A percentile compares a stretch with the other conserved stretches of the same genome.
Conservation (phyloP, 164 flowering plant genomes). For the Pachysandra terminalis region DNA sequence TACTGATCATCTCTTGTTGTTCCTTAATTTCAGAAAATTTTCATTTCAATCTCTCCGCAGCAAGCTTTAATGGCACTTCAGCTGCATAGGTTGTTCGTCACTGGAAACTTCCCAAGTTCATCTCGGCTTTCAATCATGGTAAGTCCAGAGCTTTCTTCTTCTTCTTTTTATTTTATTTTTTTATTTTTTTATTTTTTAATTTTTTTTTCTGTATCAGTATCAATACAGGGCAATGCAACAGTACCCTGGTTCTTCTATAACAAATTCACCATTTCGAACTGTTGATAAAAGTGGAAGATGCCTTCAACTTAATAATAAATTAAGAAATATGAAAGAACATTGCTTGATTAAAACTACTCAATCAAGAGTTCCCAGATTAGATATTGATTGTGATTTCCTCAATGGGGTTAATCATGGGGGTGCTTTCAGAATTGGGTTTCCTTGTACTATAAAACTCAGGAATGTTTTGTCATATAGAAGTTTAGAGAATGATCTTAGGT, state of each 20-base stretch:
- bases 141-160: no score
- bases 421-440: slow-evolving; percentile 16
- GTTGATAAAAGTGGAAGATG: slow-evolving; percentile 18
- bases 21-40: neutral
- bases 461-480: slow-evolving; percentile 14
- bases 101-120: slow-evolving; percentile 5
- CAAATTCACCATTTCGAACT: slow-evolving; percentile 14
- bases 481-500: slow-evolving; percentile 9
- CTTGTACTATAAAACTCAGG: slow-evolving; percentile 10
- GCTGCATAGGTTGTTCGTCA: slow-evolving; percentile 15
- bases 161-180: neutral
- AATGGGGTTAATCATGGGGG: slow-evolving; percentile 9
- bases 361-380: slow-evolving; percentile 16
- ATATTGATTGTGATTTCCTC: slow-evolving; percentile 13
- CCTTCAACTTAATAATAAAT: slow-evolving; percentile 23
- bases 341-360: slow-evolving; percentile 9
- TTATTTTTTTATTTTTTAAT: neutral
- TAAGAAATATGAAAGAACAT: slow-evolving; percentile 18
- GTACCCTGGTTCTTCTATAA: slow-evolving; percentile 14
- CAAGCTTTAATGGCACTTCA: slow-evolving; percentile 24
- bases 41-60: neutral
- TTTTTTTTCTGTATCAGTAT: no score
- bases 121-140: slow-evolving; percentile 22
- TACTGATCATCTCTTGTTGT: no score
- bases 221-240: slow-evolving; percentile 39